A percentile compares a stretch with the other conserved stretches of the same genome.
Conservation (phyloP, 2,329 filamentous ascomycete genomes). For the Epichloe amarillans region DNA sequence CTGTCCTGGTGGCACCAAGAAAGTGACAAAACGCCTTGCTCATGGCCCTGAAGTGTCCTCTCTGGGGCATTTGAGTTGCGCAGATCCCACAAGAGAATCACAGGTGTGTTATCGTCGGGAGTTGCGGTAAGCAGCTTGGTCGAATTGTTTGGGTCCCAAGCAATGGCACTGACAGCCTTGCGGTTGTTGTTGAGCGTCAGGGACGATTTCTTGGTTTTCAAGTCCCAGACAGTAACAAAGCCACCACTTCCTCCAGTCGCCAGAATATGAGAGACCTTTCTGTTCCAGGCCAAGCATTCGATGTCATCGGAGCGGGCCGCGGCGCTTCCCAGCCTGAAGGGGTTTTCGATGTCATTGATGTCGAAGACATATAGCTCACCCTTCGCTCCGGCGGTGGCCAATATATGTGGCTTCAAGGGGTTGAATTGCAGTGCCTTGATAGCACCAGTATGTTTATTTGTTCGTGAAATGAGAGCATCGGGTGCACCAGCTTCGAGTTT, state of each 20-base stretch:
- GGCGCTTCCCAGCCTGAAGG: conserved; percentile 77
- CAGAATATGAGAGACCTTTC: conserved; percentile 90
- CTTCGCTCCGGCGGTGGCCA: conserved; percentile 86
- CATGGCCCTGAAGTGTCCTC: conserved; percentile 76
- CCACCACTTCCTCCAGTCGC: conserved; percentile 87
- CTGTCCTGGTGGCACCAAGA: conserved; percentile 93
- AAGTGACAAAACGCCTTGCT: conserved; percentile 82
- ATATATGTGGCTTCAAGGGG: conserved; percentile 74
- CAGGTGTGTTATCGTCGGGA: conserved; percentile 73
- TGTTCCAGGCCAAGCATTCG: conserved; percentile 96
- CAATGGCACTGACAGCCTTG: conserved; percentile 88
- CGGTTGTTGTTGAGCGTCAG: conserved; percentile 90
- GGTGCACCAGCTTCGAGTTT: conserved; percentile 43
- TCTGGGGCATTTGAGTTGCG: conserved; percentile 94
- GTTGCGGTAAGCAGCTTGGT: conserved; percentile 91
- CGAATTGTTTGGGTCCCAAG: conserved; percentile 91
- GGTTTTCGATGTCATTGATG: conserved; percentile 74
- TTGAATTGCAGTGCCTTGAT: conserved; percentile 98
- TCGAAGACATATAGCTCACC: conserved; percentile 96
- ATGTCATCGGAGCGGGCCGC: conserved; percentile 88
- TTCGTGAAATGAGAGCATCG: conserved; percentile 74
- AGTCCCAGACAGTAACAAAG: conserved; percentile 96
- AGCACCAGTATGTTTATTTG: conserved; percentile 78
- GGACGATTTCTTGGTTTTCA: conserved; percentile 95
- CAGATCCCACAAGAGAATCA: conserved; percentile 88